Conservation (phyloP, 2,329 filamentous ascomycete species). For the Fusarium heterosporum region DNA sequence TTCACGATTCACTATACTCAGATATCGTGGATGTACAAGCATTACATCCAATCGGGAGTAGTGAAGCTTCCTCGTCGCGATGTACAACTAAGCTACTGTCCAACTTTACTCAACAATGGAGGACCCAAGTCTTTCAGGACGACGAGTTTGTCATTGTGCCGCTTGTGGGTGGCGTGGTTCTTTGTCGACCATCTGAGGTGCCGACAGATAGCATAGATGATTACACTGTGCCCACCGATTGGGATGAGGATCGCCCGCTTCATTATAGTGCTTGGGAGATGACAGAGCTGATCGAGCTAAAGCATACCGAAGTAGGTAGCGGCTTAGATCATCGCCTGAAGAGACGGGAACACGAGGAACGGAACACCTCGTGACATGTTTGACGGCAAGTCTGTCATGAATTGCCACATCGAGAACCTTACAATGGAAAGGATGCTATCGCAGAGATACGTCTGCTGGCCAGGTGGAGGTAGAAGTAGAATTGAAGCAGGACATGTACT, state of each 20-base stretch:
- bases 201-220: neutral
- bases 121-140: slow-evolving; percentile 30
- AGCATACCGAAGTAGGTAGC: neutral
- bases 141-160: slow-evolving; percentile 34
- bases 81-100: slow-evolving; percentile 7
- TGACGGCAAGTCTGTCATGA: neutral
- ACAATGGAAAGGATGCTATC: neutral
- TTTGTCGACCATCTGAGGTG: slow-evolving; percentile 18
- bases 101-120: neutral
- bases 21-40: slow-evolving; percentile 6
- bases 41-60: slow-evolving; percentile 7
- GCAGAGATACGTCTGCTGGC: no score
- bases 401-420: neutral
- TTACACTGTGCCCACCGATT: neutral
- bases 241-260: neutral
- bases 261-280: neutral
- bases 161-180: slow-evolving; percentile 13
- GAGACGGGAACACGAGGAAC: neutral
- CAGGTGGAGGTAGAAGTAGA: neutral
- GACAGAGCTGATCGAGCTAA: slow-evolving; percentile 1
- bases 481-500: no score
- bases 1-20: neutral
- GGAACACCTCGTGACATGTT: no score
- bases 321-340: neutral
- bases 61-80: neutral